Evolutionary conservation across 2,329 filamentous ascomycete species (phyloP), one percentile per base, ranked within the genome.

Genomic region (Thelonectria olida): DNA sequence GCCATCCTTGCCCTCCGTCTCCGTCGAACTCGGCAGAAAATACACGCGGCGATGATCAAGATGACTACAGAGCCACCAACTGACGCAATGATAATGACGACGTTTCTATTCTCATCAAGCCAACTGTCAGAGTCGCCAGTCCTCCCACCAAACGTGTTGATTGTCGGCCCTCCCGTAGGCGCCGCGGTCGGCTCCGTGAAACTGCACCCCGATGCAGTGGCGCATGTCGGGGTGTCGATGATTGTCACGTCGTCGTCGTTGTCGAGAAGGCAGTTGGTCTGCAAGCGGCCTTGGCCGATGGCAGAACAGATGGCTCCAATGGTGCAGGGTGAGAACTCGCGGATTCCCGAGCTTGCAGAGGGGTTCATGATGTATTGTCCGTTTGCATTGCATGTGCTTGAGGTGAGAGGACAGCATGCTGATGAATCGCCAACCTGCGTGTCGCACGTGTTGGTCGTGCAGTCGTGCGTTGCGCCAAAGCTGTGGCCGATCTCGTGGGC

Each of bases 321-420:
- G 3, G 88, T 90, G 78, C 93, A 97, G 2, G 88, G 84, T 1
- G 92, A 96, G 76, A 97, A 97, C 31, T 83, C 80, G 0, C 84
- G 88, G 72, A 96, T 90, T 39, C 86, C 84, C 6, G 82, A 75
- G 7, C 83, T 84, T 1, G 93, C 93, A 22, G 89, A 92, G 0
- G 93, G 94, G 73, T 97, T 97, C 93, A 97, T 97, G 75, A 97
- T 91, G 76, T 88, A 97, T 60, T 83, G 78, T 10, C 85, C 88
- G 41, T 84, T 79, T 19, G 93, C 93, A 75, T 94, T 82, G 75
- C 93, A 97, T 0, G 80, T 84, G 17, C 66, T 74, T 10, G 79
- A 67, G 66, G 83, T 90, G 2, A 95, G 80, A 0, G 93, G 93
- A 69, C 93, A 97, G 13, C 67, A 69, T 89, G 96, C 50, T 0